Conservation (phyloP, 176 grass and related monocot species). For the Tuctoria greenei region DNA sequence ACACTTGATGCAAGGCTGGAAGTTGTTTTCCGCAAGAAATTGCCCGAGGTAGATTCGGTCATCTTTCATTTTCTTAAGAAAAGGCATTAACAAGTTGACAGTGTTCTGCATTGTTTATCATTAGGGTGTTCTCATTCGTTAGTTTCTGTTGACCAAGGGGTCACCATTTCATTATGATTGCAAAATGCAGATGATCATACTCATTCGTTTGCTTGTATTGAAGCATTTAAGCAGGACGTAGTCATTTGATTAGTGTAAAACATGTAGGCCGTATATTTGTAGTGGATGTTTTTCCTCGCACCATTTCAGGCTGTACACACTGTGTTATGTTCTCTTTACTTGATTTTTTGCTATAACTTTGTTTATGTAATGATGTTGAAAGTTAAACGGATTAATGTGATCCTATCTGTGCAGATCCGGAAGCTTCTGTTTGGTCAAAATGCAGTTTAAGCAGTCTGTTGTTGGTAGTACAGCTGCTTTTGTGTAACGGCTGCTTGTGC, state of each 20-base stretch:
- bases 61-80: not conserved
- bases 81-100: not conserved
- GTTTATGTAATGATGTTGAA: not conserved
- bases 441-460: constrained; percentile 38
- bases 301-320: not conserved
- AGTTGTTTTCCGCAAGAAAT: constrained; percentile 92
- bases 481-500: constrained; percentile 41
- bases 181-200: not conserved
- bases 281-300: not conserved
- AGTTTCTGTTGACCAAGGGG: not conserved
- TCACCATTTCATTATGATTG: constrained; percentile 6
- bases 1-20: constrained; percentile 94
- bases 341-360: not conserved
- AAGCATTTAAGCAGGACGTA: not conserved
- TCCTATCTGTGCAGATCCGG: constrained; percentile 51
- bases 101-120: not conserved
- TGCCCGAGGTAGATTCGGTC: constrained; percentile 67
- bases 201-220: not conserved
- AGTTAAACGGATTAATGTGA: not conserved
- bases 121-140: not conserved
- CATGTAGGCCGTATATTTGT: not conserved
- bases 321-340: not conserved
- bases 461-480: constrained; percentile 36
- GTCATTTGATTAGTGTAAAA: constrained; percentile 13
- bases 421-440: constrained; percentile 59